Conservation (phyloP, 1,284 basidiomycete genomes). For the Mycena citricolor region DNA sequence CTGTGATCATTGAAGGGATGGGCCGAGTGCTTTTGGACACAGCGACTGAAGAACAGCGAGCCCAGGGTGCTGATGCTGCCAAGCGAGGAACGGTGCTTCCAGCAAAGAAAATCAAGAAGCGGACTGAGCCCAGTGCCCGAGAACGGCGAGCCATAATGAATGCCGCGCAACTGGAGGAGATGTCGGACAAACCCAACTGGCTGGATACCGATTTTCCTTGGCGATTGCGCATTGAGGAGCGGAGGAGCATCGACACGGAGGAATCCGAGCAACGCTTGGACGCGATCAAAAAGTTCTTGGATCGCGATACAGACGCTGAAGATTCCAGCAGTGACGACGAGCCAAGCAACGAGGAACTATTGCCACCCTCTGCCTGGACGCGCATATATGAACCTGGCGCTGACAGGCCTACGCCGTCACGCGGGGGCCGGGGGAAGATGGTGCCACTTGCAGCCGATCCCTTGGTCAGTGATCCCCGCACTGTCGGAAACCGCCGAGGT, state of each 20-base stretch:
- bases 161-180: slow-evolving; percentile 10
- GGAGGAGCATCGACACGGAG: slow-evolving; percentile 46
- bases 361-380: slow-evolving; percentile 34
- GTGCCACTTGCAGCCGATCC: slow-evolving; percentile 50
- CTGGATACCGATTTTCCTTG: slow-evolving; percentile 75
- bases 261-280: slow-evolving; percentile 58
- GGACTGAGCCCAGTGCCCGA: slow-evolving; percentile 21
- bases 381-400: slow-evolving; percentile 31
- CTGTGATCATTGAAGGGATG: slow-evolving; percentile 63
- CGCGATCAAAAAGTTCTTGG: slow-evolving; percentile 59
- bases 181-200: slow-evolving; percentile 61
- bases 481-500: too few species aligned
- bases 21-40: slow-evolving; percentile 63
- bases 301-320: slow-evolving; percentile 58
- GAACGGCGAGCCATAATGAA: slow-evolving; percentile 15
- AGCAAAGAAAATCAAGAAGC: slow-evolving; percentile 15
- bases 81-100: slow-evolving; percentile 22
- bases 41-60: slow-evolving; percentile 30
- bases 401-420: slow-evolving; percentile 33
- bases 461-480: background rate
- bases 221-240: slow-evolving; percentile 57
- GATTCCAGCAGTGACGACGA: slow-evolving; percentile 34
- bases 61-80: slow-evolving; percentile 22
- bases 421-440: slow-evolving; percentile 57
- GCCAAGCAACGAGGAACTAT: slow-evolving; percentile 33